Evolutionary conservation across 2,329 filamentous ascomycete genomes (phyloP).

Genomic region (Penicillium sp.): DNA sequence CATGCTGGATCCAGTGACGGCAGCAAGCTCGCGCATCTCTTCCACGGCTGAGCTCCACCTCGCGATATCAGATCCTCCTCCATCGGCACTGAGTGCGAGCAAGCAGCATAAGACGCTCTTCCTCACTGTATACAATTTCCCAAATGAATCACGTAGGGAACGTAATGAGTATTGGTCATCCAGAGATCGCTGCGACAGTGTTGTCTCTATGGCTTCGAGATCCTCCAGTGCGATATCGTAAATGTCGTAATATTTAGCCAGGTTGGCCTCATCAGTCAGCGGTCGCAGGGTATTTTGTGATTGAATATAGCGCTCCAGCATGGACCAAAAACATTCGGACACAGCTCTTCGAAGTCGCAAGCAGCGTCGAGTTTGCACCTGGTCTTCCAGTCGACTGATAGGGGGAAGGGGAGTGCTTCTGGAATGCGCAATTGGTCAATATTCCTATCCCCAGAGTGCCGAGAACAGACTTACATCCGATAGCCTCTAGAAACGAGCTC

Average conservation of each 20-base stretch:
- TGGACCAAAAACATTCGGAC: slow-evolving; percentile 69
- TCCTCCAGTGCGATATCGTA: slow-evolving; percentile 79
- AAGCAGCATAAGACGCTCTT: slow-evolving; percentile 90
- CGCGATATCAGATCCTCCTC: slow-evolving; percentile 75
- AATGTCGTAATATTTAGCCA: slow-evolving; percentile 92
- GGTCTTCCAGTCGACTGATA: slow-evolving; percentile 88
- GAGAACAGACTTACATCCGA: slow-evolving; percentile 66
- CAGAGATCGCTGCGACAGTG: slow-evolving; percentile 68
- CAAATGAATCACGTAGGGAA: slow-evolving; percentile 79
- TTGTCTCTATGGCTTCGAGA: slow-evolving; percentile 70
- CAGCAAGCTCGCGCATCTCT: slow-evolving; percentile 70
- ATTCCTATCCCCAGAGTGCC: slow-evolving; percentile 20
- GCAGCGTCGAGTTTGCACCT: slow-evolving; percentile 78
- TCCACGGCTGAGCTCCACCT: slow-evolving; percentile 81
- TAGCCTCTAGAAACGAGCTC: slow-evolving; percentile 92
- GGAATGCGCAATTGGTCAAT: slow-evolving; percentile 31
- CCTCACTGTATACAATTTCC: slow-evolving; percentile 78
- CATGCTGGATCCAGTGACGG: slow-evolving; percentile 66
- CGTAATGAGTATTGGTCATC: slow-evolving; percentile 81
- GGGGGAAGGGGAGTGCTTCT: slow-evolving; percentile 89
- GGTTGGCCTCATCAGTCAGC: slow-evolving; percentile 77
- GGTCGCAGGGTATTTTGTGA: slow-evolving; percentile 71
- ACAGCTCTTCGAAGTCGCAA: slow-evolving; percentile 78
- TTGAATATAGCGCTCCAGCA: slow-evolving; percentile 74
- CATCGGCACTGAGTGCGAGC: slow-evolving; percentile 82